Conservation (phyloP, 2,329 filamentous ascomycete genomes). For the Myriangium duriaei region DNA sequence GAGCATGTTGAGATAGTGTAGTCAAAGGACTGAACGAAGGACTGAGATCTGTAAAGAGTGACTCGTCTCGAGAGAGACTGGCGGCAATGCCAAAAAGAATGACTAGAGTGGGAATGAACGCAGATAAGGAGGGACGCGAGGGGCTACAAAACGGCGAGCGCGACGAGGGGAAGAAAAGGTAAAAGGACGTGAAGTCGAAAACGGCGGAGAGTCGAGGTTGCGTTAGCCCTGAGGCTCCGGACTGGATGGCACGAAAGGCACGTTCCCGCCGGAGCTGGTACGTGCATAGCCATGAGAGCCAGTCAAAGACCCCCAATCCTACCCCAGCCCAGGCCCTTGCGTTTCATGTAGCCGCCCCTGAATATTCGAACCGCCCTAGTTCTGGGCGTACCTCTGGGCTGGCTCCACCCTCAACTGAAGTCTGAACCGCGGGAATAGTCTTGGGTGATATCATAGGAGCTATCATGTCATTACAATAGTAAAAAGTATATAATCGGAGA, state of each 20-base stretch:
- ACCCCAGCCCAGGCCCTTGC: too few relatives aligned
- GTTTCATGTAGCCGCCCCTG: background rate
- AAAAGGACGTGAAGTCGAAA: background rate
- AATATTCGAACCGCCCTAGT: background rate
- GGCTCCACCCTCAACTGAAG: background rate
- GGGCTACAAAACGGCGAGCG: background rate
- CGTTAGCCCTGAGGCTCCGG: too few relatives aligned
- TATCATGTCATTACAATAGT: too few relatives aligned
- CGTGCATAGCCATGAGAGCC: background rate
- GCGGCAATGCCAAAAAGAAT: constrained; percentile 5
- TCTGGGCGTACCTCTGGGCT: background rate
- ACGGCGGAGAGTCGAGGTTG: too few relatives aligned
- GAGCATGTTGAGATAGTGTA: constrained; percentile 2
- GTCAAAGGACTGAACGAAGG: too few relatives aligned
- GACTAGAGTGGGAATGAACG: constrained; percentile 5
- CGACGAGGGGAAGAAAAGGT: background rate
- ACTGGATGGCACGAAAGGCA: background rate
- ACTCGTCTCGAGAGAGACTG: background rate
- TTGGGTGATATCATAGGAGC: too few relatives aligned
- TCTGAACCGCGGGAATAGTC: background rate
- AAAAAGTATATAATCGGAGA: too few relatives aligned
- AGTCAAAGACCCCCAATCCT: background rate
- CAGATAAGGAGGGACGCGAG: background rate
- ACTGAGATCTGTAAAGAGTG: constrained; percentile 1
- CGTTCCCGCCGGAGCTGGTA: background rate